Conservation (phyloP, 2,329 filamentous ascomycete species). For the Epicoccum sorghinum region DNA sequence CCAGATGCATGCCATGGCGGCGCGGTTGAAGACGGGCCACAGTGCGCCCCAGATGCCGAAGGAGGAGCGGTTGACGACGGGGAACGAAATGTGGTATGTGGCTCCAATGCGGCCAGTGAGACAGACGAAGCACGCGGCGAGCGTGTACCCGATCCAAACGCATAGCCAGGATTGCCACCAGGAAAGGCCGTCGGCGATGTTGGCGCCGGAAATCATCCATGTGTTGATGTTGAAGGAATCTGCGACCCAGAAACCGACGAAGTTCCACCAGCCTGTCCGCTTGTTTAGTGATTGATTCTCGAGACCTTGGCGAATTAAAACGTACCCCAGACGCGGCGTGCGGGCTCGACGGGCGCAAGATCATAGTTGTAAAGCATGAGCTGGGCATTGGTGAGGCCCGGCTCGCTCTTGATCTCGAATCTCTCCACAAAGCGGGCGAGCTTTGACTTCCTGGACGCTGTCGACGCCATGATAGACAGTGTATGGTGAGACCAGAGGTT, state of each 20-base stretch:
- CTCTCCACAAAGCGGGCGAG: conserved; percentile 56
- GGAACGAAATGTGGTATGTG: conserved; percentile 87
- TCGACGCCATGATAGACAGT: conserved; percentile 51
- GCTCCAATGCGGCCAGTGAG: conserved; percentile 83
- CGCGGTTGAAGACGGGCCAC: conserved; percentile 88
- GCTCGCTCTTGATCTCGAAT: conserved; percentile 75
- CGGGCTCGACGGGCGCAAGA: conserved; percentile 76
- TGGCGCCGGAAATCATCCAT: conserved; percentile 90
- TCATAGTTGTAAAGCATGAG: conserved; percentile 88
- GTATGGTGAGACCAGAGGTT: conserved; percentile 14
- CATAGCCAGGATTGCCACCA: conserved; percentile 87
- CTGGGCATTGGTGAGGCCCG: conserved; percentile 77
- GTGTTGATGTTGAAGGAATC: conserved; percentile 68
- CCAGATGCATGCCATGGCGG: conserved; percentile 88
- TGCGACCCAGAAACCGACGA: conserved; percentile 20
- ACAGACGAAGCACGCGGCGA: conserved; percentile 73
- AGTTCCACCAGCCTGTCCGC: conserved; percentile 15
- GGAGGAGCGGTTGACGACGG: conserved; percentile 75
- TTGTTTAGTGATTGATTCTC: not conserved
- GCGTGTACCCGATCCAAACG: conserved; percentile 83
- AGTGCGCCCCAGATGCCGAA: conserved; percentile 90
- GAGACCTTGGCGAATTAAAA: too few relatives aligned
- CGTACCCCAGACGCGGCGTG: conserved; percentile 77
- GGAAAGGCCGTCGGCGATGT: conserved; percentile 77
- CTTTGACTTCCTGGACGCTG: conserved; percentile 49